Evolutionary conservation across 768 basidiomycete species (phyloP), one percentile per base, ranked within the genome.

Genomic region (Serendipita sp.): DNA sequence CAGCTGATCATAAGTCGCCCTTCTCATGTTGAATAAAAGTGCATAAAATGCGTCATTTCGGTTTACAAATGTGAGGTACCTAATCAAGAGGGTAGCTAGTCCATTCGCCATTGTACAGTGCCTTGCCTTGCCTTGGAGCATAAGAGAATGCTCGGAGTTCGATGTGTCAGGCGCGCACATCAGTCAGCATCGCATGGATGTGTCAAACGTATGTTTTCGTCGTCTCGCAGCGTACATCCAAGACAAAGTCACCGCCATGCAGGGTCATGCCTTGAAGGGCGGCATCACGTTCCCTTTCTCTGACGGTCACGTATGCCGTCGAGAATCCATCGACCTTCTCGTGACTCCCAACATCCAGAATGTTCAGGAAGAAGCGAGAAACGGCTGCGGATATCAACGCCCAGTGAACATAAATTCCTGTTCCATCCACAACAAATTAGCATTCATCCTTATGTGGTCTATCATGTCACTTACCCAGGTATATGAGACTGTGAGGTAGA

Each of bases 401-500:
- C 53, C 53, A 58, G 1, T 24, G 53, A 31, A 58, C 17, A 58
- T 58, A 58, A 11, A 58, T 58, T 4, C 53, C 53, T 58, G n/a
- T 24, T 24, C 11, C n/a, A 14, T 24, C 11, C n/a, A 14, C 26
- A 5, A 48, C n/a, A 9, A 48, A 28, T 48, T 17, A 48, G 45
- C n/a, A 3, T 48, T 1, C 45, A 48, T 20, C 28, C 11, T n/a
- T 28, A 31, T 13, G 3, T 11, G 53, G 9, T 22, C 13, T 2
- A 11, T 1, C 0, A n/a, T 38, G 34, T 38, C 14, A 38, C 34
- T 38, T n/a, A 58, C 53, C 53, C 17, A 58, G 24, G 53, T 58
- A 58, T 22, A 58, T 33, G 11, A 58, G 22, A 26, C 24, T 28
- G 9, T 58, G 53, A 3, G 53, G 53, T 24, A 58, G 53, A 31